Conservation (phyloP, 768 basidiomycete genomes). For the Boletus reticuloceps region DNA sequence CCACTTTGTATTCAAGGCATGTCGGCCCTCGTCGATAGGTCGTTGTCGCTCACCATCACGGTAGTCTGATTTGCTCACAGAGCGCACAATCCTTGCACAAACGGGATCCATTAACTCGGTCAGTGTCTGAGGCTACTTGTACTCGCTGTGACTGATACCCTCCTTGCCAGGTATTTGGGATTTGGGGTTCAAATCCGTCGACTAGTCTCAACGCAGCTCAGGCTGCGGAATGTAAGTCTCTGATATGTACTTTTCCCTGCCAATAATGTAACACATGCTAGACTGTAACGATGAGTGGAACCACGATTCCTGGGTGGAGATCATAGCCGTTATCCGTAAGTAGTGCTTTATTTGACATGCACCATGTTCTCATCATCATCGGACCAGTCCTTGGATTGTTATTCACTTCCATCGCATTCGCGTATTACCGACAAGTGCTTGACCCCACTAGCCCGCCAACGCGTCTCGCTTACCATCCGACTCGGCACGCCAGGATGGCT, state of each 20-base stretch:
- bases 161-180: constrained; percentile 41
- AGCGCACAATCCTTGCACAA: constrained; percentile 46
- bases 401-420: constrained; percentile 65
- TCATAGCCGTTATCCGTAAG: constrained; percentile 62
- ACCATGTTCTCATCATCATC: neutral
- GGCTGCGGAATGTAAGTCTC: constrained; percentile 46
- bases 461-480: constrained; percentile 41
- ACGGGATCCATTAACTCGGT: constrained; percentile 34
- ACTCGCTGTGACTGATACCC: constrained; percentile 13
- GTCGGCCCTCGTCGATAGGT: neutral
- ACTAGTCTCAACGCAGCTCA: constrained; percentile 33
- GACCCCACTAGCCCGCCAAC: constrained; percentile 64
- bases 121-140: constrained; percentile 6
- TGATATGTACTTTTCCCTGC: neutral
- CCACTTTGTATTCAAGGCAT: constrained; percentile 69
- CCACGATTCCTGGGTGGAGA: constrained; percentile 65
- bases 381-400: constrained; percentile 52
- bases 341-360: neutral
- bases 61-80: constrained; percentile 55
- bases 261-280: constrained; percentile 29
- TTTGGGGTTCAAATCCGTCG: constrained; percentile 48
- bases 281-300: constrained; percentile 63
- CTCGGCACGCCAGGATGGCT: constrained; percentile 36
- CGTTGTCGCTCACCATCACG: neutral
- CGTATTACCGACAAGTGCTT: constrained; percentile 71